phyloP scores from a whole-genome alignment of 2,329 filamentous ascomycete genomes.

The Pseudogymnoascus sp. region DNA sequence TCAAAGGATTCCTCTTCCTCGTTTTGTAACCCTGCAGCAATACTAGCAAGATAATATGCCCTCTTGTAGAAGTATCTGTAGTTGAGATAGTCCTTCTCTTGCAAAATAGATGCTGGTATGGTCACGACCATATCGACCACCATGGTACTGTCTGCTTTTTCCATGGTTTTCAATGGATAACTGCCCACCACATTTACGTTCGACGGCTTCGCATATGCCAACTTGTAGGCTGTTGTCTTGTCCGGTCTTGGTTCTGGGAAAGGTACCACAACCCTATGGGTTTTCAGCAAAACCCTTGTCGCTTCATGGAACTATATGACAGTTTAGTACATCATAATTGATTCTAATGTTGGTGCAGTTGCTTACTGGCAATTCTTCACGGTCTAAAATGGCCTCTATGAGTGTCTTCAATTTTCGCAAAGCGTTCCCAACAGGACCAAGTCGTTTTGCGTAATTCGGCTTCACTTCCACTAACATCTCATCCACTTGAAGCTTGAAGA shows the following conservation, averaged over 20 bases:
- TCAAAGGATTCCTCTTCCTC: constrained; percentile 46
- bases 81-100: constrained; percentile 91
- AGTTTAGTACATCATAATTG: constrained; percentile 4
- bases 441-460: constrained; percentile 49
- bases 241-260: constrained; percentile 75
- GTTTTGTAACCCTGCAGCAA: constrained; percentile 62
- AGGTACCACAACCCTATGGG: constrained; percentile 63
- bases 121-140: constrained; percentile 77
- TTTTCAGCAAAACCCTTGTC: constrained; percentile 56
- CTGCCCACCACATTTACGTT: constrained; percentile 85
- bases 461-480: constrained; percentile 51
- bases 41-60: constrained; percentile 80
- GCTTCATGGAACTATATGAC: constrained; percentile 56
- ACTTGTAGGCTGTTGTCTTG: constrained; percentile 70
- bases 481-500: constrained; percentile 61
- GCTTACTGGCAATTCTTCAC: constrained; percentile 37
- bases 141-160: constrained; percentile 50
- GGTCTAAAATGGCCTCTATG: constrained; percentile 48
- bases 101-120: constrained; percentile 73
- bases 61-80: constrained; percentile 91
- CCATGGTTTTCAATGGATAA: constrained; percentile 68
- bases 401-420: constrained; percentile 46
- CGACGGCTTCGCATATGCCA: constrained; percentile 66
- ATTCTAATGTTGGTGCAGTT: neutral
- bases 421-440: constrained; percentile 43